Evolutionary conservation across 2,329 filamentous ascomycete genomes (phyloP).

Genomic region (Cladosporium sp.): DNA sequence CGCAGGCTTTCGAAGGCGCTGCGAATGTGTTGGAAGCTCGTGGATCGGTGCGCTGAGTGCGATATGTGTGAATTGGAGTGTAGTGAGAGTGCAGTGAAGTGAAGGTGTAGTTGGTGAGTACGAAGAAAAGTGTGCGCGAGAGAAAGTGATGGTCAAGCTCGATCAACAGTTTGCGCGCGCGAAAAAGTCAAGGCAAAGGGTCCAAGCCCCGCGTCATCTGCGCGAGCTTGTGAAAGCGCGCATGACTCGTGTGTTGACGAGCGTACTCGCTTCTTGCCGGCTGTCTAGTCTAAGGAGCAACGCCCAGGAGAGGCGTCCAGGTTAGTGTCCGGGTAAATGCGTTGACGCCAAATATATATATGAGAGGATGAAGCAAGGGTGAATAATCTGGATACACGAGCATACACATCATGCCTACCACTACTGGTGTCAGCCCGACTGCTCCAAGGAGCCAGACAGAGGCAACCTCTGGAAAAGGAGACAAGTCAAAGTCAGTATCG

Average conservation of each 20-base stretch:
- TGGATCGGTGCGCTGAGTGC: too few relatives aligned
- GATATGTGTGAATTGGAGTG: too few relatives aligned
- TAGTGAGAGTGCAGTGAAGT: background rate
- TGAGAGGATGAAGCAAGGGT: background rate
- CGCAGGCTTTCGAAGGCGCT: background rate
- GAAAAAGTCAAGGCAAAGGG: too few relatives aligned
- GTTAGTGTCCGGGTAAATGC: conserved; percentile 10
- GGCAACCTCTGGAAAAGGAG: background rate
- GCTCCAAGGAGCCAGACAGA: background rate
- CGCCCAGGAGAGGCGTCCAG: background rate
- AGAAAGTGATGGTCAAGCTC: too few relatives aligned
- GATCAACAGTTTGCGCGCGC: too few relatives aligned
- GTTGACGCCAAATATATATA: conserved; percentile 6
- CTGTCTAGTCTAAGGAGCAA: background rate
- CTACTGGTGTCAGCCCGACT: background rate
- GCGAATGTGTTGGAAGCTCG: background rate
- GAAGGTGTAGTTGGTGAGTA: background rate
- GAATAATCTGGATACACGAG: background rate
- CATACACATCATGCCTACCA: background rate
- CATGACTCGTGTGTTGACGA: too few relatives aligned
- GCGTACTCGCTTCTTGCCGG: background rate
- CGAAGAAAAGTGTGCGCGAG: too few relatives aligned
- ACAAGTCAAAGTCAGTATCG: background rate
- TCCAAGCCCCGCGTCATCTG: too few relatives aligned
- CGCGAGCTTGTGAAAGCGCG: too few relatives aligned